Evolutionary conservation across 495 filamentous ascomycete genomes (phyloP).

Genomic region (Arthonia radiata): DNA sequence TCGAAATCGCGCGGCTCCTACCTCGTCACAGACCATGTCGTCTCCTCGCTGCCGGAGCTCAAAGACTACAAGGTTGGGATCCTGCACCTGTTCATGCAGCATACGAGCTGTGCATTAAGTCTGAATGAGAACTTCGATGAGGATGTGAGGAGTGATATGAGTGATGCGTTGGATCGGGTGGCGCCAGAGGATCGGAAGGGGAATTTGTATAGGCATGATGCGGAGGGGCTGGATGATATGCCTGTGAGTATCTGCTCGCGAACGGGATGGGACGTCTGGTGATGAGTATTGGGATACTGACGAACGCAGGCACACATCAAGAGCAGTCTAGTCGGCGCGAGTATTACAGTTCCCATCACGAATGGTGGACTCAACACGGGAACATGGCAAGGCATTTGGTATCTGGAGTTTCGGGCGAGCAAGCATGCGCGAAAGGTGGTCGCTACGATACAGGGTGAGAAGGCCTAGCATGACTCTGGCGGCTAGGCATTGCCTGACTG

Average conservation of each 20-base stretch:
- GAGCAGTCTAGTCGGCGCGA: constrained; percentile 64
- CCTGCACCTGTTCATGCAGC: constrained; percentile 72
- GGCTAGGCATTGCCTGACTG: no score
- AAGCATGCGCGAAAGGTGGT: constrained; percentile 61
- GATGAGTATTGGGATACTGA: constrained; percentile 1
- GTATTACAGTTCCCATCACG: constrained; percentile 67
- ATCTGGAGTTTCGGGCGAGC: constrained; percentile 62
- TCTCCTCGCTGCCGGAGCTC: constrained; percentile 47
- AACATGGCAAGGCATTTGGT: constrained; percentile 78
- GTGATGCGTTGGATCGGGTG: constrained; percentile 72
- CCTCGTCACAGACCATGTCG: constrained; percentile 58
- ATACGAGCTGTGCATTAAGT: constrained; percentile 64
- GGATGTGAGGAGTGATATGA: constrained; percentile 69
- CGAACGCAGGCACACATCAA: constrained; percentile 84
- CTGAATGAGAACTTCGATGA: constrained; percentile 89
- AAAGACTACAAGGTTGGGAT: constrained; percentile 59
- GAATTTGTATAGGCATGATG: constrained; percentile 59
- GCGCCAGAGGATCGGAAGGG: constrained; percentile 54
- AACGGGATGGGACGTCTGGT: constrained; percentile 2
- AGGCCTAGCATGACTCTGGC: no score
- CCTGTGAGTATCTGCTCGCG: constrained; percentile 22
- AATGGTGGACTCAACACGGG: constrained; percentile 53
- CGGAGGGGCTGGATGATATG: constrained; percentile 84
- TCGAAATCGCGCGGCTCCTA: constrained; percentile 55
- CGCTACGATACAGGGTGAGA: constrained; percentile 87